Conservation (phyloP, 345 rosid species). For the Melaleuca alternifolia region DNA sequence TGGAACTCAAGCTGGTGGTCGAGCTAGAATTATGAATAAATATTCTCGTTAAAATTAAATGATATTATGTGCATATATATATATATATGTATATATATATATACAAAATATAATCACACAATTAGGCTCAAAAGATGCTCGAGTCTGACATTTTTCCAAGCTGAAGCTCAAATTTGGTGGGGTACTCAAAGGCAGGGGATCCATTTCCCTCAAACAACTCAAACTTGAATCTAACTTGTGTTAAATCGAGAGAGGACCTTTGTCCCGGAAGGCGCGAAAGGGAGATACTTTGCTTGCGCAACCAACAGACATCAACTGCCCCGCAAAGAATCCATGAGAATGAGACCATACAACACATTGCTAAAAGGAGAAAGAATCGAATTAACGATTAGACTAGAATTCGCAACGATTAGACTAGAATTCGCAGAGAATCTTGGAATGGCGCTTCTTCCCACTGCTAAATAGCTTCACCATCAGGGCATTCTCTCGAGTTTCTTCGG, state of each 20-base stretch:
- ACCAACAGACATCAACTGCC: background rate
- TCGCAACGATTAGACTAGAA: too few relatives aligned
- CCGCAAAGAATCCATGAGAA: background rate
- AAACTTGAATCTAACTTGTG: background rate
- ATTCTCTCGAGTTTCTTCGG: background rate
- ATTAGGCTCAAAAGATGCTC: background rate
- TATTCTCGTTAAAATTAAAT: background rate
- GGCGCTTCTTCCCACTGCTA: background rate
- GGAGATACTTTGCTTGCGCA: background rate
- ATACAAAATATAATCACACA: background rate
- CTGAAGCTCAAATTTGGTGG: background rate
- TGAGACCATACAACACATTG: background rate
- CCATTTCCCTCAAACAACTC: too few relatives aligned
- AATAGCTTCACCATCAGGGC: constrained; percentile 1
- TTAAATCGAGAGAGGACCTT: too few relatives aligned
- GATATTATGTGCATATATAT: background rate
- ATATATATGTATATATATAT: too few relatives aligned
- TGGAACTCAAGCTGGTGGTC: background rate
- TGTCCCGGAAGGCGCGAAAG: background rate
- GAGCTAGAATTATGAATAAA: background rate
- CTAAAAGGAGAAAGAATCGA: background rate
- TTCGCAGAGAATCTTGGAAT: constrained; percentile 1
- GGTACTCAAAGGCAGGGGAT: too few relatives aligned
- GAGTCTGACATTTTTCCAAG: background rate
- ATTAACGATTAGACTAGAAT: too few relatives aligned